Percentiles rank a stretch among this genome's conserved stretches.
Conservation (phyloP, 2,329 filamentous ascomycete species). For the Hypoxylon sp. region DNA sequence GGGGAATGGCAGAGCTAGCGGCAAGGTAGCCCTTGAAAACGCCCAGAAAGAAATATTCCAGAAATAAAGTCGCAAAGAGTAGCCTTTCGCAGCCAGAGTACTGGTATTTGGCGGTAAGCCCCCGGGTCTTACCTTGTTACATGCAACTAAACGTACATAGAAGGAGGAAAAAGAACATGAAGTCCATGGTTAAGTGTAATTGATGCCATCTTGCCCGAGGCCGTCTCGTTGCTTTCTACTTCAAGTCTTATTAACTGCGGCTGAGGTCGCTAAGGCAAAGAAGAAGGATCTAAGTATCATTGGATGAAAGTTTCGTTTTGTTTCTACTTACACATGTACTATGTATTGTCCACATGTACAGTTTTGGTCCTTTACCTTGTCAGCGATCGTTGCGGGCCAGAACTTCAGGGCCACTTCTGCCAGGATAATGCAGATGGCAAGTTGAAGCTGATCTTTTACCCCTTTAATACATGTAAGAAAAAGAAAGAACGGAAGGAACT, state of each 20-base stretch:
- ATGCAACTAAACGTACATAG: not conserved
- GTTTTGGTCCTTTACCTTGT: slow-evolving; percentile 11
- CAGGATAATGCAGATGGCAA: slow-evolving; percentile 2
- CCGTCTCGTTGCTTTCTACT: not conserved
- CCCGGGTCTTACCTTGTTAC: not conserved
- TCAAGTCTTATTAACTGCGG: slow-evolving; percentile 9
- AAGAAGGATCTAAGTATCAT: slow-evolving; percentile 11
- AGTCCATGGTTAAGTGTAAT: not conserved
- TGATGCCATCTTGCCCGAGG: not conserved
- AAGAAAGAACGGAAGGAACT: slow-evolving; percentile 9
- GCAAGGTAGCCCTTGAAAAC: slow-evolving; percentile 19
- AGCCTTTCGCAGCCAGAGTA: not conserved
- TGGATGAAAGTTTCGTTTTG: slow-evolving; percentile 34
- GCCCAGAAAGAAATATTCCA: slow-evolving; percentile 9
- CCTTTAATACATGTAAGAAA: slow-evolving; percentile 40
- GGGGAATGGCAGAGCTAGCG: slow-evolving; percentile 36
- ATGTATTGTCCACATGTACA: not conserved
- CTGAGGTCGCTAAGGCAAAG: slow-evolving; percentile 15
- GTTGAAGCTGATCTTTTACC: slow-evolving; percentile 36
- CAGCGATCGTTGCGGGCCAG: slow-evolving; percentile 23
- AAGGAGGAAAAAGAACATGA: not conserved
- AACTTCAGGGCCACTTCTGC: slow-evolving; percentile 7
- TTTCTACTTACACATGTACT: no score
- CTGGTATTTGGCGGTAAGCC: slow-evolving; percentile 1
- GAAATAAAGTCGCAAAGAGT: slow-evolving; percentile 20